These are phyloP conservation scores for Aureobasidium sp. DNA, from an alignment of 2,329 filamentous ascomycete genomes.

Conservation along the genomic window DNA sequence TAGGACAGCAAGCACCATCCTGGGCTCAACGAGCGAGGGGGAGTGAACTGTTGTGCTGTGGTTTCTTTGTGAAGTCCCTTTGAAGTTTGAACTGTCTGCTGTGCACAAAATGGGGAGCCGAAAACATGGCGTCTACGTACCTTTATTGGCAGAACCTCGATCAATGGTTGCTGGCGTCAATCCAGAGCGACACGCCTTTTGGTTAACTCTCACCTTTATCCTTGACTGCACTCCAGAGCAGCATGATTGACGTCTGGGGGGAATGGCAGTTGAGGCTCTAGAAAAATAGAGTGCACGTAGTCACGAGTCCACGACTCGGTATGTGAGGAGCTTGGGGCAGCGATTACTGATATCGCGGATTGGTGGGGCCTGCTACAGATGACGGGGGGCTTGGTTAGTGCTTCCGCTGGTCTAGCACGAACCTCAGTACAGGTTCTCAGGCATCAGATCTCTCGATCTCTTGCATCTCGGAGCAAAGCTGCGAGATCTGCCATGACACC, in stretches of 20 bases:
- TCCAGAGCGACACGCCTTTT: background rate
- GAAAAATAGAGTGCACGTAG: background rate
- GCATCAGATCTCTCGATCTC: background rate
- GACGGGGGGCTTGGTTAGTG: background rate
- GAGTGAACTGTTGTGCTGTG: background rate
- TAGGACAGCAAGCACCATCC: background rate
- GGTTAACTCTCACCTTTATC: background rate
- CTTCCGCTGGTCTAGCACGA: background rate
- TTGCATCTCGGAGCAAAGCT: background rate
- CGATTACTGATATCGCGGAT: background rate
- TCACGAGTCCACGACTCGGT: background rate
- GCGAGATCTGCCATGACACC: background rate
- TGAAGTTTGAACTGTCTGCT: background rate
- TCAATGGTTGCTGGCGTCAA: background rate
- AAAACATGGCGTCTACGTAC: background rate
- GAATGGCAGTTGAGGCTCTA: background rate
- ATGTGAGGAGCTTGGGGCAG: background rate
- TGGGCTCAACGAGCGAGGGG: background rate
- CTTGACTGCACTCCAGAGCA: background rate
- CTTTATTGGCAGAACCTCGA: background rate
- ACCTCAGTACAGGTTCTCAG: conserved; percentile 2
- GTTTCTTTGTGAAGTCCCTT: background rate
- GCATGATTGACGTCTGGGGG: background rate
- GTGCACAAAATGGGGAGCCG: conserved; percentile 1
- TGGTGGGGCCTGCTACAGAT: background rate